Conservation (phyloP, 805 yeast genomes). For the Lipomyces starkeyi region DNA sequence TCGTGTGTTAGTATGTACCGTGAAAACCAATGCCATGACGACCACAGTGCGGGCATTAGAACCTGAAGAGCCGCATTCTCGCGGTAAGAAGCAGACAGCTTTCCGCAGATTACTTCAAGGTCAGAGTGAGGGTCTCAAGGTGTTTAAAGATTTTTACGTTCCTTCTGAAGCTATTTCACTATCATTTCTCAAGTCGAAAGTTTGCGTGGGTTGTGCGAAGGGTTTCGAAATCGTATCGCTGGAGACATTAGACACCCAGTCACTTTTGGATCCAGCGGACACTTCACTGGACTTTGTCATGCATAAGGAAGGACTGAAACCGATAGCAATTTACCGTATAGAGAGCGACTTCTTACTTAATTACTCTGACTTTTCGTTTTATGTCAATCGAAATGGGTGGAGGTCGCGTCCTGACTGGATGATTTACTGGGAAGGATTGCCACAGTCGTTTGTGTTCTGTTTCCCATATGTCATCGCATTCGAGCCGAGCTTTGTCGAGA, state of each 20-base stretch:
- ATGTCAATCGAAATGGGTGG: slow-evolving; percentile 96
- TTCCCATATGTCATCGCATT: slow-evolving; percentile 93
- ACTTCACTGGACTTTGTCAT: slow-evolving; percentile 94
- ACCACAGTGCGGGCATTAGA: slow-evolving; percentile 81
- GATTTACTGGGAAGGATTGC: slow-evolving; percentile 95
- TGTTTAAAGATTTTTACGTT: slow-evolving; percentile 78
- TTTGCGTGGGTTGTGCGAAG: slow-evolving; percentile 94
- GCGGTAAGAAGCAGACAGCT: slow-evolving; percentile 49
- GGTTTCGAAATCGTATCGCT: slow-evolving; percentile 95
- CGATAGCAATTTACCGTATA: slow-evolving; percentile 88
- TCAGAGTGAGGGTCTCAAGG: slow-evolving; percentile 66
- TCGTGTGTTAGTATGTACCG: slow-evolving; percentile 85
- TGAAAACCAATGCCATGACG: slow-evolving; percentile 78
- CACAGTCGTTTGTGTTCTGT: slow-evolving; percentile 89
- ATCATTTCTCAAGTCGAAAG: slow-evolving; percentile 82
- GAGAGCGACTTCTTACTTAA: slow-evolving; percentile 86
- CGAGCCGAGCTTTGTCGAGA: slow-evolving; percentile 88
- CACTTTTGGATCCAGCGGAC: slow-evolving; percentile 96
- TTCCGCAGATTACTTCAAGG: slow-evolving; percentile 48
- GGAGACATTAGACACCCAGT: slow-evolving; percentile 82
- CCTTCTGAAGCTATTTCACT: slow-evolving; percentile 90
- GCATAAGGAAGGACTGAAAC: slow-evolving; percentile 79
- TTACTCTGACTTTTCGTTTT: slow-evolving; percentile 92
- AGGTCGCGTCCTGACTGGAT: slow-evolving; percentile 92
- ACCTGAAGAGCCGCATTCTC: slow-evolving; percentile 71